These are phyloP conservation scores for Solanum tarijense DNA, from an alignment of 257 asterid genomes.

Conservation along the genomic window DNA sequence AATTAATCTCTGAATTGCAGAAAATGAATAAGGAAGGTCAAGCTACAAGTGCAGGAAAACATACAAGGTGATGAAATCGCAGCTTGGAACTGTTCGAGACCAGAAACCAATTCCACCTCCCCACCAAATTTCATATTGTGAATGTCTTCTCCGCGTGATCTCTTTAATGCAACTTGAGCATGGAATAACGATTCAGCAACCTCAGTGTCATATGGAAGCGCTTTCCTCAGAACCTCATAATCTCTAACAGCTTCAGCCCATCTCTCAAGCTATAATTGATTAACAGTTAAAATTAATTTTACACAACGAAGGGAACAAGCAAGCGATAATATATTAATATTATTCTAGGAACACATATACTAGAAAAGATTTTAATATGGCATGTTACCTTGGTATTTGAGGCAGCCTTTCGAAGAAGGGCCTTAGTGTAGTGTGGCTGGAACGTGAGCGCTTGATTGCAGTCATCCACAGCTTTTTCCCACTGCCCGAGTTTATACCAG, in stretches of 20 bases:
- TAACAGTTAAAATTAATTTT: not conserved
- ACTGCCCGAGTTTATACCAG: slow-evolving; percentile 74
- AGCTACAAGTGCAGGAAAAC: not conserved
- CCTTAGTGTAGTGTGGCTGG: slow-evolving; percentile 73
- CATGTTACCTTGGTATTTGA: slow-evolving; percentile 58
- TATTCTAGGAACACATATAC: not conserved
- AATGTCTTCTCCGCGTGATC: slow-evolving; percentile 56
- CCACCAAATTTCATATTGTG: slow-evolving; percentile 60
- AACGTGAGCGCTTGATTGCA: slow-evolving; percentile 74
- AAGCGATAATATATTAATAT: not conserved
- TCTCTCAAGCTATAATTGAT: slow-evolving; percentile 44
- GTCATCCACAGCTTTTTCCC: slow-evolving; percentile 74
- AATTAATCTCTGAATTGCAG: not conserved
- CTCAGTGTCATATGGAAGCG: slow-evolving; percentile 51
- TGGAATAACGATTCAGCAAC: slow-evolving; percentile 63
- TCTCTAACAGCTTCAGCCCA: slow-evolving; percentile 71
- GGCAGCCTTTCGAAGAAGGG: slow-evolving; percentile 86
- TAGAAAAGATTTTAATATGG: not conserved
- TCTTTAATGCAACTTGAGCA: slow-evolving; percentile 48
- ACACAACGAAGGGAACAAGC: not conserved
- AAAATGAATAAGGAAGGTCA: not conserved
- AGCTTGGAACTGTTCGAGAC: slow-evolving; percentile 63
- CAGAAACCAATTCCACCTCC: slow-evolving; percentile 46
- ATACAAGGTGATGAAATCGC: slow-evolving; percentile 55
- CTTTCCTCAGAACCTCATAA: slow-evolving; percentile 49